phyloP scores from a whole-genome alignment of 2,329 filamentous ascomycete species.

The Fusarium guadeloupense region DNA sequence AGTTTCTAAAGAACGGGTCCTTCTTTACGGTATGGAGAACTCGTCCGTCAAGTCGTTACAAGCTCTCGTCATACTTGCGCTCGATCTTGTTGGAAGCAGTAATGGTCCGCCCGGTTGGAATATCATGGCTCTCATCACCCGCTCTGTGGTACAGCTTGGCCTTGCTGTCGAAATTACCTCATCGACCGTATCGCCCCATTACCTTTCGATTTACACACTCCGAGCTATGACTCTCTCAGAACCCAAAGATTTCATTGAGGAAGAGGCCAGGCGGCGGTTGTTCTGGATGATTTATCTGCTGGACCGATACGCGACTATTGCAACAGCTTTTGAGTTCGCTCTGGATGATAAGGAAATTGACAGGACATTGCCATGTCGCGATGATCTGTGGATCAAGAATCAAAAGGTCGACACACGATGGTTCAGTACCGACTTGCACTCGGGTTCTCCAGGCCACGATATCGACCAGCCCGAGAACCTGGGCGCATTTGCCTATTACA shows the following conservation, averaged over 20 bases:
- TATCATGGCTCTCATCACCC: constrained; percentile 85
- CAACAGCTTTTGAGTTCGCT: constrained; percentile 91
- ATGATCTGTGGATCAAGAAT: constrained; percentile 86
- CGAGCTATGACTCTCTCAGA: constrained; percentile 87
- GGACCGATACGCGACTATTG: constrained; percentile 88
- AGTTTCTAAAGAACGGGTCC: constrained; percentile 83
- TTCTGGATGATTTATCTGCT: constrained; percentile 97
- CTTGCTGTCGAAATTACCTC: constrained; percentile 85
- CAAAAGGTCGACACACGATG: constrained; percentile 84
- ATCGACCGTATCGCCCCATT: constrained; percentile 78
- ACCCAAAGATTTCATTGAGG: constrained; percentile 85
- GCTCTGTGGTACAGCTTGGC: constrained; percentile 88
- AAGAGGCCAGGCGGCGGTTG: constrained; percentile 82
- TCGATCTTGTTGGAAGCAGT: constrained; percentile 85
- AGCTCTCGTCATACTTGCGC: constrained; percentile 84
- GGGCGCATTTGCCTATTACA: constrained; percentile 88
- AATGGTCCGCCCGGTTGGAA: constrained; percentile 95
- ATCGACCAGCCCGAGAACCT: constrained; percentile 80
- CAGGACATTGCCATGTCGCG: constrained; percentile 83
- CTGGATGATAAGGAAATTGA: constrained; percentile 91
- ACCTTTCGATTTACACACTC: constrained; percentile 88
- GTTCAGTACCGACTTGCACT: constrained; percentile 68
- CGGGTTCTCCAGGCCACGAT: constrained; percentile 65
- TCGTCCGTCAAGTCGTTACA: constrained; percentile 89
- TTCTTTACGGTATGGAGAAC: constrained; percentile 88